These are phyloP conservation scores for Irpex rosettiformis DNA, from an alignment of 1,284 basidiomycete genomes.

Conservation along the genomic window DNA sequence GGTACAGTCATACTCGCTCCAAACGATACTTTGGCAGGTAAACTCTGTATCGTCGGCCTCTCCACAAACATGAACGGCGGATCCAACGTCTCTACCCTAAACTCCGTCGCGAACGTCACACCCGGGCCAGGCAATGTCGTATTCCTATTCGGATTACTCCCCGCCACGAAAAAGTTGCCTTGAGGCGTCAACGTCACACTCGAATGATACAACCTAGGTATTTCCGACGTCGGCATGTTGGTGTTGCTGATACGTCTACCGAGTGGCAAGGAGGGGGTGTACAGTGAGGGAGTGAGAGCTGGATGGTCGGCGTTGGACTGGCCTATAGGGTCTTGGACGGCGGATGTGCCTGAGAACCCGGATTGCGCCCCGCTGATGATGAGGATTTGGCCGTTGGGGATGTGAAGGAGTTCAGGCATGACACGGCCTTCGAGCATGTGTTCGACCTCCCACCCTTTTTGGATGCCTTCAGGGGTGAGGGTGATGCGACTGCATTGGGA, in stretches of 20 bases:
- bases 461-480: slow-evolving; percentile 22
- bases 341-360: slow-evolving; percentile 45
- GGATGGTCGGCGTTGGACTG: slow-evolving; percentile 46
- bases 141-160: slow-evolving; percentile 47
- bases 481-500: slow-evolving; percentile 36
- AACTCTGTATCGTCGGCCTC: slow-evolving; percentile 34
- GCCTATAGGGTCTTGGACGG: slow-evolving; percentile 23
- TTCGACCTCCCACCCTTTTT: slow-evolving; percentile 24
- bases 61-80: slow-evolving; percentile 40
- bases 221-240: slow-evolving; percentile 42
- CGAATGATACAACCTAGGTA: slow-evolving; percentile 45
- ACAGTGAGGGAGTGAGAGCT: slow-evolving; percentile 44
- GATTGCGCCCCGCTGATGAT: slow-evolving; percentile 44
- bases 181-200: slow-evolving; percentile 36
- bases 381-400: slow-evolving; percentile 50
- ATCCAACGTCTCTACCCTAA: slow-evolving; percentile 44
- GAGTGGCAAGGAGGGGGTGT: slow-evolving; percentile 41
- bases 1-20: slow-evolving; percentile 35
- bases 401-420: slow-evolving; percentile 48
- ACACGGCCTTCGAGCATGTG: slow-evolving; percentile 31
- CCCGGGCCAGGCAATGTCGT: slow-evolving; percentile 19
- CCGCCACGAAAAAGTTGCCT: slow-evolving; percentile 45
- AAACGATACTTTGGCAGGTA: slow-evolving; percentile 40
- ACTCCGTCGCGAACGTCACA: slow-evolving; percentile 38
- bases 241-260: slow-evolving; percentile 45